Evolutionary conservation across 2,329 filamentous ascomycete species (phyloP).

Genomic region (Phyllosticta citribraziliensis): DNA sequence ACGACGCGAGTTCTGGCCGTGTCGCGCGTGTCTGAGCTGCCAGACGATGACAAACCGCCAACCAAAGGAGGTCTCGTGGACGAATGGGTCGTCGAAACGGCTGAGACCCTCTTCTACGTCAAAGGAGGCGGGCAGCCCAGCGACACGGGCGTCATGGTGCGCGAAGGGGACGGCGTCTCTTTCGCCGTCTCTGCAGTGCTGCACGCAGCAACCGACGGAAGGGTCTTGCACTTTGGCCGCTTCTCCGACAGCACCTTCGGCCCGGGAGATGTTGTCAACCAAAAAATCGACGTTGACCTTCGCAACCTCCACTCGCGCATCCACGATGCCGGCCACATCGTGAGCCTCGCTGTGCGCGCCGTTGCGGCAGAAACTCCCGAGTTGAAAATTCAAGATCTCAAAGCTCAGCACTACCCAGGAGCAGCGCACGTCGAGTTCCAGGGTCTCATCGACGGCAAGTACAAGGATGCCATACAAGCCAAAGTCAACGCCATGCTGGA

Average conservation of each 20-base stretch:
- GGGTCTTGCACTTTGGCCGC: conserved; percentile 56
- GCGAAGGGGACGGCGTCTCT: conserved; percentile 4
- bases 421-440: conserved; percentile 58
- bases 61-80: conserved; percentile 47
- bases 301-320: conserved; percentile 55
- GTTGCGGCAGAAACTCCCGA: conserved; percentile 3
- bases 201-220: conserved; percentile 43
- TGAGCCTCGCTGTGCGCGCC: conserved; percentile 39
- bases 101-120: conserved; percentile 63
- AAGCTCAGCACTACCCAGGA: conserved; percentile 63
- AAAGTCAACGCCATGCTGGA: conserved; percentile 50
- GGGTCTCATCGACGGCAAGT: conserved; percentile 52
- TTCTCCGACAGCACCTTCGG: conserved; percentile 37
- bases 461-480: conserved; percentile 43
- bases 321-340: conserved; percentile 65
- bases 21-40: conserved; percentile 40
- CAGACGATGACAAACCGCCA: conserved; percentile 43
- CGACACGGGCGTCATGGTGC: conserved; percentile 51
- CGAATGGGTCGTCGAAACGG: conserved; percentile 50
- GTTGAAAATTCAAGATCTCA: conserved; percentile 50
- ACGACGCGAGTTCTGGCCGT: conserved; percentile 39
- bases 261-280: conserved; percentile 39
- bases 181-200: conserved; percentile 43
- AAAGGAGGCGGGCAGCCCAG: conserved; percentile 68
- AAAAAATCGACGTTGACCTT: conserved; percentile 51